phyloP scores from a whole-genome alignment of 2,329 filamentous ascomycete genomes.

The Tolypocladium inflatum region DNA sequence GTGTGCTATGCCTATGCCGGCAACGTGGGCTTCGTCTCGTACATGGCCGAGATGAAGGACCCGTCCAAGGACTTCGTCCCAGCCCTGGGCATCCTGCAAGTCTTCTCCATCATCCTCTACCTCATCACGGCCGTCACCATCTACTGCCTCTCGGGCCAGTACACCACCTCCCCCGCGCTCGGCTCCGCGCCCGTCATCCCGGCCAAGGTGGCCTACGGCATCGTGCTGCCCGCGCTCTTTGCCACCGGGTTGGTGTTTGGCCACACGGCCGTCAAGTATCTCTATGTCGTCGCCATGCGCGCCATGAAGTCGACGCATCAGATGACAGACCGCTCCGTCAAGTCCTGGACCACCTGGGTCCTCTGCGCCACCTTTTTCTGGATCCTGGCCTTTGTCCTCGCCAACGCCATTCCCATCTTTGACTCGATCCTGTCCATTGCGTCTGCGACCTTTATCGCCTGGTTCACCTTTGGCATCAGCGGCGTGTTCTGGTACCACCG shows the following conservation, averaged over 20 bases:
- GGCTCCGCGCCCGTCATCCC: conserved; percentile 20
- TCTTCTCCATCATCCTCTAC: conserved; percentile 22
- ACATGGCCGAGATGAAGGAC: conserved; percentile 26
- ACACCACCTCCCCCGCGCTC: conserved; percentile 20
- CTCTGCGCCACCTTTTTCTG: conserved; percentile 22
- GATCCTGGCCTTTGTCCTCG: conserved; percentile 23
- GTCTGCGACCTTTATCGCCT: conserved; percentile 24
- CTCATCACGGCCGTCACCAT: conserved; percentile 20
- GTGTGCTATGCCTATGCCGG: conserved; percentile 27
- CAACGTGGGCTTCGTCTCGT: conserved; percentile 25
- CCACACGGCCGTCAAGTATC: conserved; percentile 21
- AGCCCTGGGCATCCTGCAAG: conserved; percentile 19
- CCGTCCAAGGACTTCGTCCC: conserved; percentile 21
- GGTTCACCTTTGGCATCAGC: conserved; percentile 27
- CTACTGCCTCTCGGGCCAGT: conserved; percentile 21
- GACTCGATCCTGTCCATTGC: conserved; percentile 26
- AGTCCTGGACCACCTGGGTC: conserved; percentile 25
- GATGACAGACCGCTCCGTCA: conserved; percentile 21
- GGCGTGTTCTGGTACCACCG: conserved; percentile 26
- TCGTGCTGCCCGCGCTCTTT: conserved; percentile 20
- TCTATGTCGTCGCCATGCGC: conserved; percentile 23
- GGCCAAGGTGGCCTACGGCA: conserved; percentile 21
- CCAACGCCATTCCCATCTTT: conserved; percentile 27
- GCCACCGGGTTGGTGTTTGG: conserved; percentile 20
- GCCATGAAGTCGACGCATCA: conserved; percentile 19